Evolutionary conservation across 495 filamentous ascomycete species (phyloP), one percentile per base, ranked within the genome.

Genomic region (Aspergillus diversus): DNA sequence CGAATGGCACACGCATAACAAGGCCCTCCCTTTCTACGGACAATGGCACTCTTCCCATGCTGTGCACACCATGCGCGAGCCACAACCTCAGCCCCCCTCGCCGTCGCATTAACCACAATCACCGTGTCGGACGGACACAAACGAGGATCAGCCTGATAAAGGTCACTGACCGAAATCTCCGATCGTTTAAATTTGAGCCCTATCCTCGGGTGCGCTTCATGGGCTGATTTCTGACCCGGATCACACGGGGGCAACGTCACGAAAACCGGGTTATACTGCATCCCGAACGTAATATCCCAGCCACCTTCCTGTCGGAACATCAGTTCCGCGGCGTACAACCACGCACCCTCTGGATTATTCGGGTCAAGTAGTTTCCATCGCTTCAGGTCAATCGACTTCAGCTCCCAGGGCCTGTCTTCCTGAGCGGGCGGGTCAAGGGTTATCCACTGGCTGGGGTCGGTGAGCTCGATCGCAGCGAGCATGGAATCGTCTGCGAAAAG

Each of bases 61-160:
- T 53, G 13, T 9, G 50, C 50, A 53, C 50, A 53, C 50, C 50
- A 53, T 7, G 50, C n/a, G 15, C 50, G 21, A 21, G 50, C 50
- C 3, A 53, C 50, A 53, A 53, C 50, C 50, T 53, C 50, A 32
- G 50, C 1, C 7, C 50, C 50, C 6, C 7, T 13, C 7, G 16
- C 50, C 8, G 50, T 53, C 17, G 50, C 50, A 53, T 53, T 53
- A 9, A 53, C 7, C 50, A 53, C 50, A 11, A 53, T 33, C 2
- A 53, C 21, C 21, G 7, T 53, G 7, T 53, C 50, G 6, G 39
- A n/a, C n/a, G 39, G 39, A 8, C 39, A 43, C 39, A 5, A 4
- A 3, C n/a, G 3, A 43, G 39, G 39, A 43, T 43, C 39, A 8
- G 39, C 4, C 39, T 43, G 3, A 43, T 43, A 43, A 1, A 43